phyloP scores from a whole-genome alignment of 441 rosid species.

The Gossypium gossypioides region DNA sequence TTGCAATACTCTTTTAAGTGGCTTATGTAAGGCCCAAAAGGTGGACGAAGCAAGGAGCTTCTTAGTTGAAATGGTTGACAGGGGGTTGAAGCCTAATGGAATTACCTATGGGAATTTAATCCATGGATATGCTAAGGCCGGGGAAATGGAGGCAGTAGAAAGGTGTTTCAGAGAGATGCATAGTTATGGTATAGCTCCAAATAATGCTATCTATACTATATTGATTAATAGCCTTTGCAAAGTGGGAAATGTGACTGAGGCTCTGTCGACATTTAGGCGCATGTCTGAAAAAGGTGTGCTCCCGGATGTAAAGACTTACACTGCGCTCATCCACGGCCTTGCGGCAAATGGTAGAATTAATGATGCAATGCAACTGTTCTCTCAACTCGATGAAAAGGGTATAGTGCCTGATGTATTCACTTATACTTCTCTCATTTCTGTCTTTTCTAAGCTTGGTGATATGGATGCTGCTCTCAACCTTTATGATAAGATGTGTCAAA shows the following conservation, averaged over 20 bases:
- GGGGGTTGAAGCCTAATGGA: constrained; percentile 55
- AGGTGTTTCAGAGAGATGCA: constrained; percentile 55
- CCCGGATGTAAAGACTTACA: constrained; percentile 45
- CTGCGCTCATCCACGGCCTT: constrained; percentile 55
- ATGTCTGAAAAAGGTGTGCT: constrained; percentile 42
- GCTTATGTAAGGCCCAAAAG: constrained; percentile 62
- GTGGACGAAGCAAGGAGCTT: constrained; percentile 63
- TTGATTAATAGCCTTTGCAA: constrained; percentile 61
- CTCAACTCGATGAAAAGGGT: constrained; percentile 48
- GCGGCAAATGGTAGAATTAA: constrained; percentile 43
- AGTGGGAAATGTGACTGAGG: constrained; percentile 42
- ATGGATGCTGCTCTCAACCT: constrained; percentile 28
- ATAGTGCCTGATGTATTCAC: constrained; percentile 40
- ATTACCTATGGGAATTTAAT: constrained; percentile 69
- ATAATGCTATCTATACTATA: constrained; percentile 38
- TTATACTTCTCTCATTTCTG: constrained; percentile 45
- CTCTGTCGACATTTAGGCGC: constrained; percentile 41
- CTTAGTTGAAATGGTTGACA: constrained; percentile 45
- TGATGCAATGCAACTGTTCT: constrained; percentile 49
- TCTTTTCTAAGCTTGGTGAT: constrained; percentile 39
- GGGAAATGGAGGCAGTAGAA: constrained; percentile 50
- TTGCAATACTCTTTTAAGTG: constrained; percentile 62
- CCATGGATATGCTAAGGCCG: constrained; percentile 46
- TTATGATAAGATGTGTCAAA: constrained; percentile 37
- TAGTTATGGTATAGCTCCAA: constrained; percentile 45